Evolutionary conservation across 352 stramenopile genomes (phyloP), one percentile per base, ranked within the genome.

Genomic region (Phytopythium vexans): DNA sequence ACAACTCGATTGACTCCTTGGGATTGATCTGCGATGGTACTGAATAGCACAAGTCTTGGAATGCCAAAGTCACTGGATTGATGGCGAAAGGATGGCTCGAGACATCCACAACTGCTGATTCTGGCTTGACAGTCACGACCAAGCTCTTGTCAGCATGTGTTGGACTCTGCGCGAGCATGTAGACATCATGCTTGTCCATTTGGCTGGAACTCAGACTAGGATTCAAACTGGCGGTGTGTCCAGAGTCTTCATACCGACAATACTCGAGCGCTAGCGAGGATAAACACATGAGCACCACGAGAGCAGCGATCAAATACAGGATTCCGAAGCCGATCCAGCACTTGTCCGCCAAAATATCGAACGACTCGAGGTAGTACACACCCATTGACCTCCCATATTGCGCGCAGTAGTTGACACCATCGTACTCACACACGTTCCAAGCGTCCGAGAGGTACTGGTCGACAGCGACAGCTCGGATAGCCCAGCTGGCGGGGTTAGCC

Each of bases 401-500:
- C 1, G 47, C 43, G 36, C 63, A 72, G 32, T 70, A 72, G 39
- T 72, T 50, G 6, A 72, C 31, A 10, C 36, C 56, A 6, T 67
- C 35, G 41, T 67, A 72, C 1, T 56, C 52, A 16, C 61, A 74
- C 5, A 49, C 54, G 21, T 56, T n/a, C 33, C 31, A 62, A 66
- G 6, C 43, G 49, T 3, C 31, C 11, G 14, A 56, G 12, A 9
- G 53, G 35, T 68, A 71, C 50, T 68, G 49, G 39, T 63, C 65
- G 15, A 68, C 52, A 33, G 53, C 52, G 16, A 77, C 27, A 2
- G 60, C 52, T 6, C 69, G 66, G 49, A 67, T 55, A 4, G 39
- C 45, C 72, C 72, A 82, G 5, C 41, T 37, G 10, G 74, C n/a
- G 1, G 74, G 74, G 51, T 72, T 74, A 2, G 82, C 12, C 54